Evolutionary conservation across 139 green algal genomes (phyloP).

Genomic region (Chlamydomonas asymmetrica): DNA sequence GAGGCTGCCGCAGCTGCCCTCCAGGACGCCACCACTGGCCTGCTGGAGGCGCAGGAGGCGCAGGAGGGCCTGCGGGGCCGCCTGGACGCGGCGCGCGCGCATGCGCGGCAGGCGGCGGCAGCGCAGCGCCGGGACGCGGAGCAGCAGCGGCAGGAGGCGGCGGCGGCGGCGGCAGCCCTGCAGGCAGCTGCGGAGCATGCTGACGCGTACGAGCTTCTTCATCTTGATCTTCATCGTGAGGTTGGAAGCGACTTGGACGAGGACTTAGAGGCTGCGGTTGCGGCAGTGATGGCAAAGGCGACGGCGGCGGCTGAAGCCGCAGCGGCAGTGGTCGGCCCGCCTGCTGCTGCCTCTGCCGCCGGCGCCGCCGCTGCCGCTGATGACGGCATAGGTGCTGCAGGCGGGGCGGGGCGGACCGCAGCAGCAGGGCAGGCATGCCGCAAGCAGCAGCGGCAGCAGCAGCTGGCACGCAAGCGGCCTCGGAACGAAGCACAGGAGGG

Average conservation of each 20-base stretch:
- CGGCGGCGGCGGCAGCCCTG: neutral
- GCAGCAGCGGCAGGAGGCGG: neutral
- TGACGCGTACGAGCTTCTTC: too few relatives aligned
- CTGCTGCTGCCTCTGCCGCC: neutral
- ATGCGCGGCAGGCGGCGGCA: too few relatives aligned
- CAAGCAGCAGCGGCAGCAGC: neutral
- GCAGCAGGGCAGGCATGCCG: neutral
- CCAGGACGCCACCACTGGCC: too few relatives aligned
- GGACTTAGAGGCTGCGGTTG: neutral
- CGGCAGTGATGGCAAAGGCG: neutral
- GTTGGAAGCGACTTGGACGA: too few relatives aligned
- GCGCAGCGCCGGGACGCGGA: too few relatives aligned
- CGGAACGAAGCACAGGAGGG: neutral
- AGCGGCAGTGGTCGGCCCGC: neutral
- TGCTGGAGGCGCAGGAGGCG: too few relatives aligned
- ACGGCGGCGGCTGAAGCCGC: neutral
- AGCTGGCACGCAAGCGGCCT: neutral
- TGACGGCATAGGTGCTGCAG: neutral
- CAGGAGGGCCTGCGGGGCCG: neutral
- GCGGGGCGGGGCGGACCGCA: neutral
- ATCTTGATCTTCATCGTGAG: too few relatives aligned
- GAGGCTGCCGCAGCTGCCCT: too few relatives aligned
- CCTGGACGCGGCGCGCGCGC: neutral
- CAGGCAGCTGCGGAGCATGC: neutral
- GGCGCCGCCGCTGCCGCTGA: slow-evolving; percentile 3